Evolutionary conservation across 495 filamentous ascomycete species (phyloP).

Genomic region (Daldinia concentrica): DNA sequence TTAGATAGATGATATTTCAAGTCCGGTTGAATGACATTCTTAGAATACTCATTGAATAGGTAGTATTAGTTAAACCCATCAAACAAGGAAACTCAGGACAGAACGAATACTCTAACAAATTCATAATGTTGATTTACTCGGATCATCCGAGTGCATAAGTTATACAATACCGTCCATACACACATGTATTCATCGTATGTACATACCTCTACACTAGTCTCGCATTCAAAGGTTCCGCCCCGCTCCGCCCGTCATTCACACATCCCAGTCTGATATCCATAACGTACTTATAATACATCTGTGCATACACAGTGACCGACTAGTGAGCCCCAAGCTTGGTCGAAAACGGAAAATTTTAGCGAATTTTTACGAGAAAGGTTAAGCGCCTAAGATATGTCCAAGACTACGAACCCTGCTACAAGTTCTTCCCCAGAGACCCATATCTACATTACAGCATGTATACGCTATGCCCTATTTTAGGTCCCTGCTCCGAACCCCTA

Average conservation of each 20-base stretch:
- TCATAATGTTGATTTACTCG: too few relatives aligned
- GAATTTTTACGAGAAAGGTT: constrained; percentile 25
- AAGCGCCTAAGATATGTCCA: constrained; percentile 21
- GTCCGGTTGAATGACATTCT: neutral
- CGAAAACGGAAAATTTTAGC: constrained; percentile 33
- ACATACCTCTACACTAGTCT: neutral
- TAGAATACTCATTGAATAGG: neutral
- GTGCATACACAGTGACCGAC: constrained; percentile 5
- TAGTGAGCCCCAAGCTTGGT: constrained; percentile 9
- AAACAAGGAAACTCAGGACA: neutral
- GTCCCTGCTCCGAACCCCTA: constrained; percentile 1
- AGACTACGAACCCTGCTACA: neutral
- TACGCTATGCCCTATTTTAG: neutral
- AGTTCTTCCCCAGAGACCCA: constrained; percentile 31
- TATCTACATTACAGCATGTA: constrained; percentile 15
- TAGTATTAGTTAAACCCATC: neutral
- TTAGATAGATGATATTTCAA: constrained; percentile 1
- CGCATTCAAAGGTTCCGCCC: constrained; percentile 18
- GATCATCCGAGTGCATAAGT: neutral
- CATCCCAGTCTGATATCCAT: neutral
- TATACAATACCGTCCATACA: neutral
- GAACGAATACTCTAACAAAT: too few relatives aligned
- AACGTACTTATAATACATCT: constrained; percentile 3
- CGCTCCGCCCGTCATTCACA: constrained; percentile 22
- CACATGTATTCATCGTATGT: too few relatives aligned